These are phyloP conservation scores for Claviceps sorghi DNA, from an alignment of 2,329 filamentous ascomycete species.

Conservation along the genomic window DNA sequence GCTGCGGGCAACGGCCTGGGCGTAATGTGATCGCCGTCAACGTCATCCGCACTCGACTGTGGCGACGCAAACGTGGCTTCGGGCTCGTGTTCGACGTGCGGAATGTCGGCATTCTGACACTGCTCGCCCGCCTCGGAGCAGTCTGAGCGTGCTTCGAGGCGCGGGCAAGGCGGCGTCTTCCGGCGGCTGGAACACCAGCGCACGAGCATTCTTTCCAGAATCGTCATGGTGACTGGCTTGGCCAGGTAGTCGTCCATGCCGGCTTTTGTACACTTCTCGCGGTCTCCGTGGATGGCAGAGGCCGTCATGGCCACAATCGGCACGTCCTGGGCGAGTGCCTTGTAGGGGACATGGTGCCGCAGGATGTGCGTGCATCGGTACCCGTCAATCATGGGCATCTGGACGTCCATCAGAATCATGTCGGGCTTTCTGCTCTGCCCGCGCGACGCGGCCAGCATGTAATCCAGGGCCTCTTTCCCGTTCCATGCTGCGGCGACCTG, in stretches of 20 bases:
- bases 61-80: conserved; percentile 10
- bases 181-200: conserved; percentile 42
- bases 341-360: conserved; percentile 53
- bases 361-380: conserved; percentile 64
- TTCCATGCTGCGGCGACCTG: conserved; percentile 60
- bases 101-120: conserved; percentile 28
- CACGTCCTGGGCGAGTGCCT: conserved; percentile 41
- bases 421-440: conserved; percentile 45
- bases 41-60: conserved; percentile 14
- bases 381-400: conserved; percentile 64
- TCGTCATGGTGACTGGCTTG: conserved; percentile 57
- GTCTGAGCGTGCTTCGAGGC: conserved; percentile 22
- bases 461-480: conserved; percentile 64
- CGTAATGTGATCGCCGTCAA: conserved; percentile 15
- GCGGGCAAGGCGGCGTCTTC: conserved; percentile 10
- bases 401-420: conserved; percentile 66
- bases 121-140: conserved; percentile 31
- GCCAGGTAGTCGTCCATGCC: conserved; percentile 66
- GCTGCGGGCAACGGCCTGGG: conserved; percentile 18
- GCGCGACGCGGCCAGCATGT: conserved; percentile 41
- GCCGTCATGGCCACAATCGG: conserved; percentile 75
- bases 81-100: conserved; percentile 19
- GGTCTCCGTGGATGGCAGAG: conserved; percentile 61
- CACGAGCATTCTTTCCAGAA: conserved; percentile 56
- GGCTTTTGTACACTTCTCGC: conserved; percentile 56